phyloP scores from a whole-genome alignment of 768 basidiomycete genomes.

The Hypholoma fasciculare region DNA sequence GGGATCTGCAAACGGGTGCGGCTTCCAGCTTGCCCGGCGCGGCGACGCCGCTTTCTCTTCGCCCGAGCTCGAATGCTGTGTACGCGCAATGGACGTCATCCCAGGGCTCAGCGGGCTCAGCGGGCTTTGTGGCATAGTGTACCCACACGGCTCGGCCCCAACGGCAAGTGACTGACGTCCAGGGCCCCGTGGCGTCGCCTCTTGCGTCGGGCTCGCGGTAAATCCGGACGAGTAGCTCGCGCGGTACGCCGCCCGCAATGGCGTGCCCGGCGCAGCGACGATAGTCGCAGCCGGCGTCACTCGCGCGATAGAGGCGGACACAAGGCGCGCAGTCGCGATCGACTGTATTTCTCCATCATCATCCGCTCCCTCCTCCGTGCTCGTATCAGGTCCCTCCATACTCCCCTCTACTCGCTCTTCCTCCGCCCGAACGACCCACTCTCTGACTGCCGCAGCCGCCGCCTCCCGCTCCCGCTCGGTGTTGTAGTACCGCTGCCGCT shows the following conservation, averaged over 20 bases:
- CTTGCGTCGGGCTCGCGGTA: background rate
- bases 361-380: background rate
- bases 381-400: background rate
- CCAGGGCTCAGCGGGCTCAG: background rate
- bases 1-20: conserved; percentile 18
- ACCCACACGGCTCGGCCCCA: background rate
- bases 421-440: background rate
- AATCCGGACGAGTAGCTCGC: background rate
- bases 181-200: background rate
- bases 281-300: conserved; percentile 16
- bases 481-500: background rate
- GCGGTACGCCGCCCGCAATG: background rate
- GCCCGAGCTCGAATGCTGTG: background rate
- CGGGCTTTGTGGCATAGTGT: background rate
- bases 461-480: background rate
- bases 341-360: conserved; percentile 6
- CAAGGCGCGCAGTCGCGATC: conserved; percentile 13
- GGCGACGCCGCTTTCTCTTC: conserved; percentile 3
- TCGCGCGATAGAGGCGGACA: conserved; percentile 18
- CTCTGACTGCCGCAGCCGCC: background rate
- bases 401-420: background rate
- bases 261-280: conserved; percentile 5
- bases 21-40: conserved; percentile 7
- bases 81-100: too few species aligned
- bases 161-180: background rate